phyloP scores from a whole-genome alignment of 495 filamentous ascomycete species.

The Aspergillus haitiensis region DNA sequence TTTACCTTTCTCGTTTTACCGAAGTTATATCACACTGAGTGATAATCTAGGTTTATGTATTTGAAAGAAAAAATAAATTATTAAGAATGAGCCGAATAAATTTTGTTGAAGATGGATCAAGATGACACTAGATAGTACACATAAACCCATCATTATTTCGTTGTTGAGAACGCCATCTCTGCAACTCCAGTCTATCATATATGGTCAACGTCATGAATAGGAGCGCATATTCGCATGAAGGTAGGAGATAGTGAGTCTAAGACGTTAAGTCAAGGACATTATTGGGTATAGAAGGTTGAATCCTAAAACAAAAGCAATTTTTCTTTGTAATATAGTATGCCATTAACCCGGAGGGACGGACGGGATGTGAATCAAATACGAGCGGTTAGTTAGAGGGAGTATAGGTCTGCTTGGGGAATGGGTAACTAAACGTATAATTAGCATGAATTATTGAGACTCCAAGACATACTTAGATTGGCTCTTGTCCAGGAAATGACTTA shows the following conservation, averaged over 20 bases:
- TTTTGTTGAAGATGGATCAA: slow-evolving; percentile 16
- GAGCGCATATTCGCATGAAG: slow-evolving; percentile 13
- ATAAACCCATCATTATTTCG: slow-evolving; percentile 33
- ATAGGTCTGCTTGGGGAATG: slow-evolving; percentile 82
- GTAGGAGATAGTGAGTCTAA: slow-evolving; percentile 22
- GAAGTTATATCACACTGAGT: slow-evolving; percentile 18
- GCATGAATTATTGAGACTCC: neutral
- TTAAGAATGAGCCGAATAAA: slow-evolving; percentile 9
- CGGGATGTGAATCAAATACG: slow-evolving; percentile 25
- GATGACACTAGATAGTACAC: slow-evolving; percentile 12
- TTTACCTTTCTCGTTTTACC: slow-evolving; percentile 15
- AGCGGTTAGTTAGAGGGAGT: slow-evolving; percentile 38
- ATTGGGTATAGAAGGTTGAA: slow-evolving; percentile 54
- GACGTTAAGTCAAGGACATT: slow-evolving; percentile 43
- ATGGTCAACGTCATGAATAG: slow-evolving; percentile 16
- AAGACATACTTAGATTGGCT: no score
- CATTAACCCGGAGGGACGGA: slow-evolving; percentile 4
- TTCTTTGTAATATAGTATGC: slow-evolving; percentile 13
- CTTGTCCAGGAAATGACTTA: slow-evolving; percentile 49
- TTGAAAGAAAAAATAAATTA: slow-evolving; percentile 1
- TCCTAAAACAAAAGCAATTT: slow-evolving; percentile 34
- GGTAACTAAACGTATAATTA: slow-evolving; percentile 56
- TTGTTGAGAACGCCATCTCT: slow-evolving; percentile 47
- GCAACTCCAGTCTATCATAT: slow-evolving; percentile 27
- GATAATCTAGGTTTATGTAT: slow-evolving; percentile 9